Percentiles rank a stretch among this genome's conserved stretches.
Evolutionary conservation across 1,139 yeast genomes (phyloP).

Genomic region (Blastobotrys raffinosifermentans): DNA sequence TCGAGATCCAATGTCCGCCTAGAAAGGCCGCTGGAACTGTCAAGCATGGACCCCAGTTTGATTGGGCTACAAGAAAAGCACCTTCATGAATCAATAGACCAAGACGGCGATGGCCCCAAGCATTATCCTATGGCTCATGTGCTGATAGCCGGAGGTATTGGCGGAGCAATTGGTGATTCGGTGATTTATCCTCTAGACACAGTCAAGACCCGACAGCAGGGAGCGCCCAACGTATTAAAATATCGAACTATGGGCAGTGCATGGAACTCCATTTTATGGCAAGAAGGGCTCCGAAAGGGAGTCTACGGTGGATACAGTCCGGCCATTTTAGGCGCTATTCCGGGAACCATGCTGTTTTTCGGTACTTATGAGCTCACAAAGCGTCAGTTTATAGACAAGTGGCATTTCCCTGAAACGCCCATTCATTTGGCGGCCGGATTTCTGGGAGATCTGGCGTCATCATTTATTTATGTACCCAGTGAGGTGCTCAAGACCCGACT

Average conservation of each 20-base stretch:
- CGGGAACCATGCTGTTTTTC: conserved; percentile 88
- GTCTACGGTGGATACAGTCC: conserved; percentile 90
- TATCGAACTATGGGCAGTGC: conserved; percentile 69
- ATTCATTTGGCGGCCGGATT: conserved; percentile 83
- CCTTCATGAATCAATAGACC: conserved; percentile 2
- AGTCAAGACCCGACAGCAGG: conserved; percentile 94
- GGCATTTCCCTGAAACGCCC: conserved; percentile 67
- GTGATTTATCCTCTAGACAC: conserved; percentile 95
- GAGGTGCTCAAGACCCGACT: conserved; percentile 92
- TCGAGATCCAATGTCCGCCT: too few relatives aligned
- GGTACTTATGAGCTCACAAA: conserved; percentile 83
- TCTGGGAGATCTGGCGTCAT: conserved; percentile 83
- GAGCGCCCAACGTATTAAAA: conserved; percentile 63
- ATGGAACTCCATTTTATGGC: conserved; percentile 59
- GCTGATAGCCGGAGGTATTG: conserved; percentile 76
- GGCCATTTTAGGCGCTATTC: conserved; percentile 79
- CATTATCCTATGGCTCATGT: conserved; percentile 17
- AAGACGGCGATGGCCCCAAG: conserved; percentile 1
- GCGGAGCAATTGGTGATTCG: conserved; percentile 91
- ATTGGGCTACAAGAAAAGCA: conserved; percentile 7
- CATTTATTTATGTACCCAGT: conserved; percentile 92
- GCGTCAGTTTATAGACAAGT: conserved; percentile 56
- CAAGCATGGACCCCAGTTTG: conserved; percentile 5
- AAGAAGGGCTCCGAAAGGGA: conserved; percentile 84
- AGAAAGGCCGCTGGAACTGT: too few relatives aligned